Base-by-base conservation (phyloP, 495 filamentous ascomycete genomes). In the Xylaria bambusicola region DNA sequence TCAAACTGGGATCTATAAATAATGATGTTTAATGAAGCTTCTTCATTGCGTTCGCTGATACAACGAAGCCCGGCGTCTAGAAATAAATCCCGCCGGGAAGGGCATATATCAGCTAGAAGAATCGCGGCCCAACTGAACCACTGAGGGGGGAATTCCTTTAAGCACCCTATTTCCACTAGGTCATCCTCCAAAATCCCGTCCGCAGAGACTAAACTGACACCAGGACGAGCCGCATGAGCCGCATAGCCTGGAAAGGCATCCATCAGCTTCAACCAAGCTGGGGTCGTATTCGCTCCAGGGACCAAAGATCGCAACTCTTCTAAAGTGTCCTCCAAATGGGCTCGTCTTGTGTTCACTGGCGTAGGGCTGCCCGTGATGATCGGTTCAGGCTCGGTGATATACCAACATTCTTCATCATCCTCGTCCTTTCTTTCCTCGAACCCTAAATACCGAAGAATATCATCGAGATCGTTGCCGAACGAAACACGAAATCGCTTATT, bases 401-500 rank as follows among this genome's bases (percentile, higher is more conserved):
- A 64, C 68, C 68, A 71, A 18, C 65, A 71, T 21, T 62, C 40
- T 21, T 68, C 68, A 6, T 33, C 56, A 9, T 38, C 65, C 13
- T 69, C 65, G 2, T 74, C 69, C 24, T 33, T 50, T 7, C 48
- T 47, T 31, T 73, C 69, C 12, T 67, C 59, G 63, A 92, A 93
- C 3, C 82, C 87, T 3, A 92, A 70, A 36, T 82, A 85, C 48
- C 78, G 77, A 35, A 93, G 76, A 33, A 93, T 64, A 31, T 81
- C 73, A 56, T 83, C 75, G 67, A 89, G 90, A 17, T 83, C 78
- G 23, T 71, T 73, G 13, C 90, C 88, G 68, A 93, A 88, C 40
- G 85, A 81, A 13, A 86, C 75, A 51, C 83, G 75, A 64, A 91
- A 95, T 15, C 80, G 82, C 69, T 90, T 92, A 72, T 93, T 93